A percentile compares a stretch with the other conserved stretches of the same genome.
These are phyloP conservation scores for Candida ovalis DNA, from an alignment of 805 yeast species.

Conservation along the genomic window DNA sequence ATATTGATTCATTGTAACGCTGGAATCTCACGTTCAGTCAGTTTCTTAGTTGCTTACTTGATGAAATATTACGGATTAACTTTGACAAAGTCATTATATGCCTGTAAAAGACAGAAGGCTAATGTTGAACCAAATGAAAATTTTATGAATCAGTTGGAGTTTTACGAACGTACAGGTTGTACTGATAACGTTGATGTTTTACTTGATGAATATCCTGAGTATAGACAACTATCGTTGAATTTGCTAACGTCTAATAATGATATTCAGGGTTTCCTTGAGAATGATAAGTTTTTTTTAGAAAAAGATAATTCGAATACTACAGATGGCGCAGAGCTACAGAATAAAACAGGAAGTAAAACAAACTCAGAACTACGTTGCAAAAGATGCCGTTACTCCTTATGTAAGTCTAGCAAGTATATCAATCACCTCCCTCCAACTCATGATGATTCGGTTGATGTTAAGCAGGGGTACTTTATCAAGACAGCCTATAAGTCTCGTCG, in stretches of 20 bases:
- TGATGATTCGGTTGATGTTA: slow-evolving; percentile 52
- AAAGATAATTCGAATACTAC: slow-evolving; percentile 2
- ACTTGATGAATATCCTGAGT: slow-evolving; percentile 21
- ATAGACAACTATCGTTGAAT: slow-evolving; percentile 41
- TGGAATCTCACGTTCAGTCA: slow-evolving; percentile 47
- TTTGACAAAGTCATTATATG: slow-evolving; percentile 63
- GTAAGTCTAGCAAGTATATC: slow-evolving; percentile 57
- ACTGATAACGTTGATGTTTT: slow-evolving; percentile 33
- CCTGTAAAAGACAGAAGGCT: slow-evolving; percentile 62
- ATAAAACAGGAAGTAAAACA: background rate
- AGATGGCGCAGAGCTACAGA: slow-evolving; percentile 1
- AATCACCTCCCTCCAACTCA: slow-evolving; percentile 61
- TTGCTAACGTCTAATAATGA: slow-evolving; percentile 28
- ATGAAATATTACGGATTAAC: slow-evolving; percentile 53
- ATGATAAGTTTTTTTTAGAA: slow-evolving; percentile 13
- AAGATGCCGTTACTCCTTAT: slow-evolving; percentile 71
- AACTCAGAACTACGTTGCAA: slow-evolving; percentile 60
- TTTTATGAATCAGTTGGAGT: slow-evolving; percentile 65
- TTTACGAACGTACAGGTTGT: slow-evolving; percentile 47
- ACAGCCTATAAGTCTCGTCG: slow-evolving; percentile 60
- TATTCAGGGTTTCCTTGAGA: slow-evolving; percentile 7
- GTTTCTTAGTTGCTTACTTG: slow-evolving; percentile 43
- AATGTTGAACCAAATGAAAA: slow-evolving; percentile 68
- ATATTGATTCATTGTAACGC: slow-evolving; percentile 51
- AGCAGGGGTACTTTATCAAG: slow-evolving; percentile 62